Evolutionary conservation across 2,329 filamentous ascomycete species (phyloP), one percentile per base, ranked within the genome.

Genomic region (Graphium sp.): DNA sequence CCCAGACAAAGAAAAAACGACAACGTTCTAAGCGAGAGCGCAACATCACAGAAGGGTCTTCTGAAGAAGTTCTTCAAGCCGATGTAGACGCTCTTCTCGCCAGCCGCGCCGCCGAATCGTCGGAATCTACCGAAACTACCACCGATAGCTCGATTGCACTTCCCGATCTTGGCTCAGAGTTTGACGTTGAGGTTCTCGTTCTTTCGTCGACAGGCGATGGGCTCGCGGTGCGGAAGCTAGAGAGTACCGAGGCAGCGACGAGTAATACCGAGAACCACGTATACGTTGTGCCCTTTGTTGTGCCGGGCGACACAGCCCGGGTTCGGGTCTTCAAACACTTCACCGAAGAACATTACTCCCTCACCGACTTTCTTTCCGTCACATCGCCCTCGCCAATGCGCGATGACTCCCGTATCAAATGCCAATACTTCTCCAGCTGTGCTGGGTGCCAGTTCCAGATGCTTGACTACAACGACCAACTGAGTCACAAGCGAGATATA

Each of bases 361-460:
- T 78, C 28, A 75, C 83, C 39, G 87, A 95, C 53, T 83, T 92
- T 42, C 45, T 95, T 44, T 75, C 75, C 34, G 67, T 95, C 23
- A 56, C 74, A 20, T 69, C 66, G 32, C 74, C 85, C 1, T 84
- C 81, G 0, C 64, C 73, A 2, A 60, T 76, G 31, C 76, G 89
- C 41, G 76, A 93, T 42, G 79, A 89, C 42, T 62, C 64, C 21
- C 70, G 80, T 14, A 65, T 92, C 40, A 64, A 64, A 32, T 98
- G 89, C 58, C 66, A 70, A 41, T 95, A 98, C 60, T 98, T 98
- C 46, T 60, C 71, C 22, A 66, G 63, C 31, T 98, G 89, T 52
- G 81, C 78, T 7, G 89, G 89, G 18, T 98, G 89, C 48, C 89
- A 98, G 53, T 85, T 95, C 50, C 89, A 98, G 57, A 94, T 95